Conservation (phyloP, 148 eudicot species). For the Chenopodium album region DNA sequence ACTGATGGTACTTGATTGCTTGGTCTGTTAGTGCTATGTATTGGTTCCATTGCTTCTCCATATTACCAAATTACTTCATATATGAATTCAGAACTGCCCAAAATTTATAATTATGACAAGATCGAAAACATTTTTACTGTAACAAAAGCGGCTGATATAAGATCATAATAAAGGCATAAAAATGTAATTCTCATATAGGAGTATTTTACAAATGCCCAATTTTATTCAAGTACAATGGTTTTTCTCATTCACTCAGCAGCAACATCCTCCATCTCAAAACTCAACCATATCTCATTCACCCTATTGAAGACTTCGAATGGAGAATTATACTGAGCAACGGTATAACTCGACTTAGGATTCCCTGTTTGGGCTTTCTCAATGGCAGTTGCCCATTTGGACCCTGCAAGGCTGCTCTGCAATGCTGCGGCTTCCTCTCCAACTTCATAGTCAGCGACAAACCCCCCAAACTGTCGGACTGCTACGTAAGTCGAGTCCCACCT, state of each 20-base stretch:
- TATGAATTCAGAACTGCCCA: neutral
- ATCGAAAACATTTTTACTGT: no score
- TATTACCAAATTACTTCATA: neutral
- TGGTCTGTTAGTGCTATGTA: neutral
- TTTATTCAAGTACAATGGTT: neutral
- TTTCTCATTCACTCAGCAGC: slow-evolving; percentile 16
- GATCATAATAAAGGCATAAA: neutral
- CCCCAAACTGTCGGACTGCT: slow-evolving; percentile 77
- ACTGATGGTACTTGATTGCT: neutral
- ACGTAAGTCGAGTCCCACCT: slow-evolving; percentile 62
- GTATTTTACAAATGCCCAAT: neutral
- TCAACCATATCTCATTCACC: slow-evolving; percentile 93
- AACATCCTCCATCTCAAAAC: slow-evolving; percentile 44
- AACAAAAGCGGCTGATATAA: neutral
- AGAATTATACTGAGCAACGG: slow-evolving; percentile 85
- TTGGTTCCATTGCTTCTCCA: neutral
- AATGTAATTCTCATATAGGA: neutral
- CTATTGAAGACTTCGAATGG: slow-evolving; percentile 75
- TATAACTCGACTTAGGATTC: slow-evolving; percentile 39
- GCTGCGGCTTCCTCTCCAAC: slow-evolving; percentile 66
- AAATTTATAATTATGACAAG: no score
- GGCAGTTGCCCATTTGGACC: slow-evolving; percentile 63
- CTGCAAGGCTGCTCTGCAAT: slow-evolving; percentile 51
- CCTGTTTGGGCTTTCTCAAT: slow-evolving; percentile 42
- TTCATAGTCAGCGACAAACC: slow-evolving; percentile 50